These are phyloP conservation scores for Cladochytrium tenue DNA, from an alignment of 371 early-diverging fungal genomes.

Conservation along the genomic window DNA sequence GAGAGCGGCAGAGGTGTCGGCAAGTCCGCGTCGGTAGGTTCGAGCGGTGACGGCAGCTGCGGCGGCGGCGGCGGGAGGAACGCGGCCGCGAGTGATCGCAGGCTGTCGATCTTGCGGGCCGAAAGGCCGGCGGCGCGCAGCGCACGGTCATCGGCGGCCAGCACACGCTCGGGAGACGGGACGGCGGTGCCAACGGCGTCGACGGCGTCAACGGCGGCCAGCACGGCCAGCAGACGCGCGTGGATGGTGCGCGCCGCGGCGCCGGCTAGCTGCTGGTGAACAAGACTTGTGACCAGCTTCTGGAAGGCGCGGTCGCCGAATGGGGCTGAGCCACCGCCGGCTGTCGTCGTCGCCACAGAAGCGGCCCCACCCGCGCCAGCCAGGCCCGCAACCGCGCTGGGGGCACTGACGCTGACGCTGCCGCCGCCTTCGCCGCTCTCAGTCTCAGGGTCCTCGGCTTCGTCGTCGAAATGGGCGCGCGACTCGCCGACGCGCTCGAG, in stretches of 20 bases:
- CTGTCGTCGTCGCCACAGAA: no score
- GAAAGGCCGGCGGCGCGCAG: neutral
- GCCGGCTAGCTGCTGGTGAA: neutral
- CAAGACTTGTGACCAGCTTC: neutral
- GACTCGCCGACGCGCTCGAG: conserved; percentile 1
- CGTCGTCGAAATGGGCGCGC: neutral
- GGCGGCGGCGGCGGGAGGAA: neutral
- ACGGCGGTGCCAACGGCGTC: neutral
- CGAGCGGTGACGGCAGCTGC: neutral
- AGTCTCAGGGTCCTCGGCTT: neutral
- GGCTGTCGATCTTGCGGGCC: neutral
- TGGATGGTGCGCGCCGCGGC: neutral
- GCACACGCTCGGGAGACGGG: neutral
- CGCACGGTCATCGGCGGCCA: neutral
- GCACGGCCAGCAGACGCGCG: neutral
- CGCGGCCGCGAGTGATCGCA: neutral
- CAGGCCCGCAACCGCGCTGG: neutral
- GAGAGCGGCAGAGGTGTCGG: neutral
- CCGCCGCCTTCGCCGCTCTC: neutral
- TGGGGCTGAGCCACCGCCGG: no score
- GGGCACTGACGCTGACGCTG: neutral
- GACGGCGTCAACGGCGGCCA: neutral
- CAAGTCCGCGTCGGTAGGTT: no score
- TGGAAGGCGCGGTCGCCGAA: no score
- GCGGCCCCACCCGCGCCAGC: no score